These are phyloP conservation scores for Lentinus polychrous DNA, from an alignment of 1,284 basidiomycete genomes.

Conservation along the genomic window DNA sequence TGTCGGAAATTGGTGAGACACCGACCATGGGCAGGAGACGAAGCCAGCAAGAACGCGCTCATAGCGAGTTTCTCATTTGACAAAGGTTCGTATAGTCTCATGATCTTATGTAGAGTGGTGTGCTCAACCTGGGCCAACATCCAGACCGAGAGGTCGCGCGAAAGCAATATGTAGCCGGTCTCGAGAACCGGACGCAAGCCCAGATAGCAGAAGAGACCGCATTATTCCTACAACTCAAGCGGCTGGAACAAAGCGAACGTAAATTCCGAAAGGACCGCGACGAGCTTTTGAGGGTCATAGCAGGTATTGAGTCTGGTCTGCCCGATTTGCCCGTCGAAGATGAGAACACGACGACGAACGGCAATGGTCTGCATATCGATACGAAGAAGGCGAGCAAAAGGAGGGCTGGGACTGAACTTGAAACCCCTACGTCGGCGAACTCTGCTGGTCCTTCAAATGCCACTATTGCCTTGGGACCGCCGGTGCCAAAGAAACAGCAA, in stretches of 20 bases:
- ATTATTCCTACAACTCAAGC: slow-evolving; percentile 89
- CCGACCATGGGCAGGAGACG: slow-evolving; percentile 78
- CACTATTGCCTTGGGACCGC: slow-evolving; percentile 34
- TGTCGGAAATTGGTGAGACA: slow-evolving; percentile 85
- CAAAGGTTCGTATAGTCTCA: slow-evolving; percentile 58
- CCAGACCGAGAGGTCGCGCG: slow-evolving; percentile 83
- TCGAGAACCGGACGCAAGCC: slow-evolving; percentile 82
- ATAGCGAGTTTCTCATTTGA: slow-evolving; percentile 78
- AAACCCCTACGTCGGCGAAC: slow-evolving; percentile 42
- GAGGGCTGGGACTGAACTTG: slow-evolving; percentile 44
- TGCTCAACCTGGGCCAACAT: slow-evolving; percentile 9
- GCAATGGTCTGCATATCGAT: slow-evolving; percentile 22
- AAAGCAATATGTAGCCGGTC: slow-evolving; percentile 81
- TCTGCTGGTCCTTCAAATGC: slow-evolving; percentile 29
- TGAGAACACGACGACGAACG: slow-evolving; percentile 25
- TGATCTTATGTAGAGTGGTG: background rate
- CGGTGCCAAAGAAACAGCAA: slow-evolving; percentile 38
- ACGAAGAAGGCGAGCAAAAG: slow-evolving; percentile 46
- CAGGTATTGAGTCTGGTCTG: slow-evolving; percentile 81
- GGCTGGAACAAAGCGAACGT: slow-evolving; percentile 89
- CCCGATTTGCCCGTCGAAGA: slow-evolving; percentile 55
- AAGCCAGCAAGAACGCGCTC: slow-evolving; percentile 58
- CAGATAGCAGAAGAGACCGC: slow-evolving; percentile 96
- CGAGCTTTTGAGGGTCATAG: slow-evolving; percentile 79
- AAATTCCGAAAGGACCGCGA: slow-evolving; percentile 88